Evolutionary conservation across 2,329 filamentous ascomycete genomes (phyloP).

Genomic region (Aureobasidium sp.): DNA sequence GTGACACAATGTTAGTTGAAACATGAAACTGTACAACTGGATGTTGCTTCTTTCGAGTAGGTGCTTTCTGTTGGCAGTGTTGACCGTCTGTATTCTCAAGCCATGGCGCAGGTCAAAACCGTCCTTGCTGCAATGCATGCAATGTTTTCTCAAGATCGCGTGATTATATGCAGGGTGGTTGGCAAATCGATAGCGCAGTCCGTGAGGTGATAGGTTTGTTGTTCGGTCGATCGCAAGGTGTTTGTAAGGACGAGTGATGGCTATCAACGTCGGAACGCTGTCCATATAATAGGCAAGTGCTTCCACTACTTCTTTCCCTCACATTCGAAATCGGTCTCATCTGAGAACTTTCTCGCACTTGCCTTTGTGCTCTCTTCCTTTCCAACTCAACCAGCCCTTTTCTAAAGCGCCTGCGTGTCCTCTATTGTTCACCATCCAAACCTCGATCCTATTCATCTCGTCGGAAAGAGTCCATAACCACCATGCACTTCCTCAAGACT

Average conservation of each 20-base stretch:
- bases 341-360: background rate
- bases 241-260: background rate
- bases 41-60: background rate
- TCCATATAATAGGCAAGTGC: background rate
- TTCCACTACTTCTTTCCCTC: background rate
- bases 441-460: background rate
- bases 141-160: background rate
- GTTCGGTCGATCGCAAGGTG: background rate
- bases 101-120: background rate
- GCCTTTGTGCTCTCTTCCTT: background rate
- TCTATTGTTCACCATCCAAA: background rate
- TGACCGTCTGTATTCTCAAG: background rate
- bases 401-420: background rate
- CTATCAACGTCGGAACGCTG: background rate
- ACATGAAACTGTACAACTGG: conserved; percentile 4
- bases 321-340: background rate
- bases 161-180: conserved; percentile 5
- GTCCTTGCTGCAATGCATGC: background rate
- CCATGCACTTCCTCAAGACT: conserved; percentile 33
- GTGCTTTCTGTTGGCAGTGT: background rate
- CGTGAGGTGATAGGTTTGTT: background rate
- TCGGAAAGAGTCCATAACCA: background rate
- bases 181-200: background rate
- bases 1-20: background rate
- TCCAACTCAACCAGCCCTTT: background rate